phyloP scores from a whole-genome alignment of 139 green algal species.

The Cymbomonas tetramitiformis region DNA sequence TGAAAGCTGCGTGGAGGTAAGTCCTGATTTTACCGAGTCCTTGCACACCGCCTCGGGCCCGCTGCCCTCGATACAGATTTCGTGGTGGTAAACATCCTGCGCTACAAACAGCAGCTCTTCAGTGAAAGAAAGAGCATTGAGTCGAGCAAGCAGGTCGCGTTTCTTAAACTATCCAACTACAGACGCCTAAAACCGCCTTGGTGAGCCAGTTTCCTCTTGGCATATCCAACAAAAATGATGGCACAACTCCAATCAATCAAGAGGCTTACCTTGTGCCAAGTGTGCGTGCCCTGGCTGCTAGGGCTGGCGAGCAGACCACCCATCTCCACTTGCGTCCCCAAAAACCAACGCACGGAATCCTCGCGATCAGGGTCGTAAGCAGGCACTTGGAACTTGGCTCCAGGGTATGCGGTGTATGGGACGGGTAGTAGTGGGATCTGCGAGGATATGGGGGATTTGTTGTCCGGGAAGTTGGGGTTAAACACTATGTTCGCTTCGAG shows the following conservation, averaged over 20 bases:
- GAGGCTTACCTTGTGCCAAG: too few species aligned
- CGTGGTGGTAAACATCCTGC: background rate
- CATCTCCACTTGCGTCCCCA: background rate
- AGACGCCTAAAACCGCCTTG: background rate
- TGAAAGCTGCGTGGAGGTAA: too few species aligned
- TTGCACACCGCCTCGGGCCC: background rate
- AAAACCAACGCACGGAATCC: slow-evolving; percentile 8
- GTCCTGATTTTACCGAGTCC: too few species aligned
- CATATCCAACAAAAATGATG: too few species aligned
- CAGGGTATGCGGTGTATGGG: too few species aligned
- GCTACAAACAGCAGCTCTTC: background rate
- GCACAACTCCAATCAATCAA: too few species aligned
- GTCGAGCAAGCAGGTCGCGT: background rate
- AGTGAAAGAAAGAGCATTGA: background rate
- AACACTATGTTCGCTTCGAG: too few species aligned
- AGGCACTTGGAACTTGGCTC: slow-evolving; percentile 20
- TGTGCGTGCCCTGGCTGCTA: background rate
- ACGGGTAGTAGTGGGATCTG: too few species aligned
- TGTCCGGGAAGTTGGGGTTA: too few species aligned
- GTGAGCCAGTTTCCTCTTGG: slow-evolving; percentile 7
- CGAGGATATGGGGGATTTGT: too few species aligned
- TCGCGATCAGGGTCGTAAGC: slow-evolving; percentile 19
- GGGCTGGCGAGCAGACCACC: slow-evolving; percentile 12
- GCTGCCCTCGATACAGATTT: background rate
- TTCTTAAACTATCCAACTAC: background rate